A percentile compares a stretch with the other conserved stretches of the same genome.
phyloP scores from a whole-genome alignment of 371 early-diverging fungal genomes.

The Haplosporangium sp. region DNA sequence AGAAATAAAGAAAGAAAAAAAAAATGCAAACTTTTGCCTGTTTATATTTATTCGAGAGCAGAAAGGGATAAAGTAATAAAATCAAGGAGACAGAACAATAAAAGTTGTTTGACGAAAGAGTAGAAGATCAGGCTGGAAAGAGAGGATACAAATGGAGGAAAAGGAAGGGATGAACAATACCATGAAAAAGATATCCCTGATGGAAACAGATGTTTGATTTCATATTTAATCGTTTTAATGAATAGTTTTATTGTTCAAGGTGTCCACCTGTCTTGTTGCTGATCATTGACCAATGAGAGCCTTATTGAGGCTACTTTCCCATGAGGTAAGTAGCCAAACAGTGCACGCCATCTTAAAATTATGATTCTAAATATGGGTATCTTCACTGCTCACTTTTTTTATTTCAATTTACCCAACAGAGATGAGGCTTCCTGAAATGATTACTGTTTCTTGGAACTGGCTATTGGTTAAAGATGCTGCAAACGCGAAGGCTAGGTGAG shows the following conservation, averaged over 20 bases:
- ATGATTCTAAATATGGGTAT: conserved; percentile 7
- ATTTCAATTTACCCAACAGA: no score
- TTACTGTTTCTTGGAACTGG: background rate
- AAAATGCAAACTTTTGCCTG: background rate
- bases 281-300: conserved; percentile 30
- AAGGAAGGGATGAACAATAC: background rate
- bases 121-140: background rate
- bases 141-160: background rate
- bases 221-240: background rate
- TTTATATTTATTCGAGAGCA: background rate
- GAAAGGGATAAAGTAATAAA: background rate
- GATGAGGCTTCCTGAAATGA: no score
- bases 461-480: background rate
- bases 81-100: background rate
- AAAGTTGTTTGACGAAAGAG: background rate
- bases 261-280: background rate
- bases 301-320: conserved; percentile 16
- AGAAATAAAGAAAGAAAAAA: conserved; percentile 2
- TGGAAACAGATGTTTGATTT: background rate
- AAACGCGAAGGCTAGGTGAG: no score
- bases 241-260: background rate
- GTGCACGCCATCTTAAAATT: background rate
- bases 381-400: no score
- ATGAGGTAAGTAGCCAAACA: conserved; percentile 4
- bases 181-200: background rate